These are phyloP conservation scores for Corrigiola litoralis DNA, from an alignment of 179 eudicot species.

Conservation along the genomic window DNA sequence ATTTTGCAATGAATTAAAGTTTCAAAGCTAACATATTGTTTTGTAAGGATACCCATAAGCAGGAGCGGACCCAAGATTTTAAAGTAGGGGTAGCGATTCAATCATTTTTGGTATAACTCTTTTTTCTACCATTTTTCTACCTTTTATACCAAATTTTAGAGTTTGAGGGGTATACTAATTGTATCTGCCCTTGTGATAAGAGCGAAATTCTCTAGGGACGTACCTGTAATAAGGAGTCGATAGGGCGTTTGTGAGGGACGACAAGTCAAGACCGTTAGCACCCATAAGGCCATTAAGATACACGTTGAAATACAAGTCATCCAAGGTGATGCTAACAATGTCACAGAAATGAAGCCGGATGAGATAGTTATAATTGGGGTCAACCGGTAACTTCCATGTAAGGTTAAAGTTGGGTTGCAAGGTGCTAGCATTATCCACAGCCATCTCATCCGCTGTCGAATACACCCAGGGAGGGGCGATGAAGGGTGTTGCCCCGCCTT, in stretches of 20 bases:
- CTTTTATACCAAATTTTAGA: too few relatives aligned
- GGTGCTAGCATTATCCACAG: conserved; percentile 40
- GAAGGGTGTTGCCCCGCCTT: conserved; percentile 54
- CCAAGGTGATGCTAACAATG: conserved; percentile 53
- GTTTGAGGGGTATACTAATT: too few relatives aligned
- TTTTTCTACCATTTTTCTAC: too few relatives aligned
- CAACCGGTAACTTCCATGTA: conserved; percentile 73
- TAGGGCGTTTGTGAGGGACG: conserved; percentile 52
- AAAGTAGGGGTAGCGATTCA: too few relatives aligned
- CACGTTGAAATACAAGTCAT: conserved; percentile 75
- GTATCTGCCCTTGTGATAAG: too few relatives aligned
- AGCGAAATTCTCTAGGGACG: not conserved
- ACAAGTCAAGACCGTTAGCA: conserved; percentile 60
- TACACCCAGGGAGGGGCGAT: conserved; percentile 70
- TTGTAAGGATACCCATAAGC: too few relatives aligned
- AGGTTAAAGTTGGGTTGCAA: conserved; percentile 53
- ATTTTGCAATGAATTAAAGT: too few relatives aligned
- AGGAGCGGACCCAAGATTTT: too few relatives aligned
- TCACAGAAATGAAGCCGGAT: conserved; percentile 87
- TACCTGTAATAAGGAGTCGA: conserved; percentile 61
- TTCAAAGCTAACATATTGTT: too few relatives aligned
- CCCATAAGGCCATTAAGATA: conserved; percentile 57
- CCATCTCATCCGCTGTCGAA: conserved; percentile 63
- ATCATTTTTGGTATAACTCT: too few relatives aligned
- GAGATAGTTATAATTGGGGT: conserved; percentile 61